These are phyloP conservation scores for Fusarium sulawesiense DNA, from an alignment of 2,329 filamentous ascomycete genomes.

Conservation along the genomic window DNA sequence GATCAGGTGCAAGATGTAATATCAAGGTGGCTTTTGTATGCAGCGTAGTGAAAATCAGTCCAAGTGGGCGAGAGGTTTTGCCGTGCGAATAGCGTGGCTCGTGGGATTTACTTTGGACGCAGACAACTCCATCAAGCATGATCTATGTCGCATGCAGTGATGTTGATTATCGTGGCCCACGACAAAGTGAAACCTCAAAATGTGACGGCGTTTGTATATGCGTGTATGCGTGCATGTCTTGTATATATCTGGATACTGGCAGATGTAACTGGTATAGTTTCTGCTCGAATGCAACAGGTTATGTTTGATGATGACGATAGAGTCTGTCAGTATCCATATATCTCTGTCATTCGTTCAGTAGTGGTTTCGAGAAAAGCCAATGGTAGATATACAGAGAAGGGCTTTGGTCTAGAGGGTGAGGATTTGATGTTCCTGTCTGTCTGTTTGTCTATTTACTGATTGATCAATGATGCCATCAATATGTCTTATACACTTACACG, in stretches of 20 bases:
- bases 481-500: constrained; percentile 12
- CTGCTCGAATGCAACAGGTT: constrained; percentile 5
- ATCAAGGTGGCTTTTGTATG: constrained; percentile 11
- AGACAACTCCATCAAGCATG: constrained; percentile 14
- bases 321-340: neutral
- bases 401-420: neutral
- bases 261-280: neutral
- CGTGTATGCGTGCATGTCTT: constrained; percentile 2
- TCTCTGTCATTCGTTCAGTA: neutral
- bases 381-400: neutral
- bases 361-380: neutral
- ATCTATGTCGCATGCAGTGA: constrained; percentile 1
- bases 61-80: constrained; percentile 22
- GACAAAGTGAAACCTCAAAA: constrained; percentile 7
- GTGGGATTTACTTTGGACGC: neutral
- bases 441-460: neutral
- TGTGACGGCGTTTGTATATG: constrained; percentile 1
- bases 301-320: constrained; percentile 9
- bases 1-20: constrained; percentile 27
- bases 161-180: constrained; percentile 1
- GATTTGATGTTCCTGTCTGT: neutral
- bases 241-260: neutral
- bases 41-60: neutral
- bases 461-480: neutral
- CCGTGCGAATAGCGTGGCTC: constrained; percentile 30